These are phyloP conservation scores for Helicostylum pulchrum DNA, from an alignment of 192 early-diverging fungal genomes.

Conservation along the genomic window DNA sequence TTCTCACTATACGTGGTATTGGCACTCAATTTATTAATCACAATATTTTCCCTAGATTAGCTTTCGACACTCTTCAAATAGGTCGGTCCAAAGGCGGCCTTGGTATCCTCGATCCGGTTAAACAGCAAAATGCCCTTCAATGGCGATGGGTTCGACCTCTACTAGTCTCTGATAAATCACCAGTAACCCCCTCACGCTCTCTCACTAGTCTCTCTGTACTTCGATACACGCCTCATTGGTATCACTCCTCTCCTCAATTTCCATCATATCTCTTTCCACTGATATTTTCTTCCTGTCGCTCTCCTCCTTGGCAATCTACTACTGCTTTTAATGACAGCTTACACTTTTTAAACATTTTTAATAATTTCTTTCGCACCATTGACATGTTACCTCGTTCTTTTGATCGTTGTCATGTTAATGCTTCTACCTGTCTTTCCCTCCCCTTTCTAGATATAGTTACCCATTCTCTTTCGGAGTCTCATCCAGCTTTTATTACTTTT, in stretches of 20 bases:
- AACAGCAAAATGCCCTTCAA: constrained; percentile 1
- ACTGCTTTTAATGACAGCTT: background rate
- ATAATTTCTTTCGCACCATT: background rate
- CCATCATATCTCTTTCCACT: background rate
- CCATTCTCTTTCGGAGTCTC: background rate
- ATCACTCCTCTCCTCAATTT: background rate
- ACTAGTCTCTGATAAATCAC: background rate
- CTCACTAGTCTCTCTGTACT: background rate
- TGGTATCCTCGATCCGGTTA: background rate
- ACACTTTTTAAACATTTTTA: background rate
- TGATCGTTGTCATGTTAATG: background rate
- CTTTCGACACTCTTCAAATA: background rate
- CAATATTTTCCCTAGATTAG: too few species aligned
- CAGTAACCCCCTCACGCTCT: background rate
- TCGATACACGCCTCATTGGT: background rate
- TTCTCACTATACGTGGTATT: background rate
- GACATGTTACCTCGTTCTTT: background rate
- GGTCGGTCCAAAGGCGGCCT: background rate
- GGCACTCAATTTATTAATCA: background rate
- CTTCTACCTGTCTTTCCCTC: background rate
- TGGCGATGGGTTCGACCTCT: background rate
- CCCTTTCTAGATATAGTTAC: background rate
- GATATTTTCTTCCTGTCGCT: too few species aligned
- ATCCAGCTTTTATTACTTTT: background rate
- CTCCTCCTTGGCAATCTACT: too few species aligned